Base-by-base conservation (phyloP, 208 protist species). In the Leishmania arabica region DNA sequence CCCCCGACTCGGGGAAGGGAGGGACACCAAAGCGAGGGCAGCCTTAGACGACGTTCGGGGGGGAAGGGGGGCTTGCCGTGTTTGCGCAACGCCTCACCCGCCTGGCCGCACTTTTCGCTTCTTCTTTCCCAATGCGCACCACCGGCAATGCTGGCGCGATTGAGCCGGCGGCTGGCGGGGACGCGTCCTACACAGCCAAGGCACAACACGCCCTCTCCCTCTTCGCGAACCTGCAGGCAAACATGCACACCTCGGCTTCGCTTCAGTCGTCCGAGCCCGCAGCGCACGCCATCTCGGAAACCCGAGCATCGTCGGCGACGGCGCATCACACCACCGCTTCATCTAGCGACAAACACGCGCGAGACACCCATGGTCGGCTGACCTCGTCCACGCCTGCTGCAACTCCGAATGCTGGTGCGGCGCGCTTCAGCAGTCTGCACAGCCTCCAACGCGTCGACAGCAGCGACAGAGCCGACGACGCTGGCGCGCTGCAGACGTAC, bases 131-230 rank as follows among this genome's bases (percentile, higher is more conserved):
- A 49, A 72, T 72, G 68, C 40, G 9, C 40, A 37, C 42, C 75
- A 27, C 54, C 75, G 27, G 21, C 5, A 19, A 11, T 5, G 45
- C 24, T 72, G 64, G 80, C 45, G 65, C 73, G 60, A 58, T 27
- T 62, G 75, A 56, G 69, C 21, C 70, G 15, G 42, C 72, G n/a
- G 78, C 56, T 60, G 54, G 45, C 24, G 69, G 54, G 60, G 77
- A 85, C 62, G 56, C 62, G 24, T 8, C 72, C 24, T 76, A 75
- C 77, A 82, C 53, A 31, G 82, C 82, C 72, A 85, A 85, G 49
- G 58, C 82, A 27, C 60, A 85, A 8, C 82, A 85, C 5, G 82
- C 82, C 4, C 78, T 85, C 9, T 82, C 77, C 17, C 47, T 85
- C 19, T 85, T 85, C 37, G 82, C 82, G 11, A 79, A 75, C 34